Percentiles rank a stretch among this genome's conserved stretches.
These are phyloP conservation scores for Pichia cactophila DNA, from an alignment of 1,139 yeast genomes.

Conservation along the genomic window DNA sequence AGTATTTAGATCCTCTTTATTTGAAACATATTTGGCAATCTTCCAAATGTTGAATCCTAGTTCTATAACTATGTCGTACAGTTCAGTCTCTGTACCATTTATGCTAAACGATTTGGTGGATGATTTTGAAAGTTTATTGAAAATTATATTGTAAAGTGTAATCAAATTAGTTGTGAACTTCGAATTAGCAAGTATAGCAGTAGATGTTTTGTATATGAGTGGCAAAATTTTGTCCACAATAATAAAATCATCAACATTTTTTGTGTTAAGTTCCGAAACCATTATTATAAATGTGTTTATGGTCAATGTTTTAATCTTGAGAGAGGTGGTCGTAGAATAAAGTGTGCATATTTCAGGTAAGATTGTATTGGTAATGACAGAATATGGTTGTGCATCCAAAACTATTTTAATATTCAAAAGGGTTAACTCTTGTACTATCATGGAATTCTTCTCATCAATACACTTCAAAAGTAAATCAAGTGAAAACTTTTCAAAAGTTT, in stretches of 20 bases:
- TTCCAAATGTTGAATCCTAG: slow-evolving; percentile 29
- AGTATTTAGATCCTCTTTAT: slow-evolving; percentile 11
- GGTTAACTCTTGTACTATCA: slow-evolving; percentile 30
- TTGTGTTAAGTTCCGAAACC: slow-evolving; percentile 37
- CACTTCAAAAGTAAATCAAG: slow-evolving; percentile 26
- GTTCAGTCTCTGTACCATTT: slow-evolving; percentile 21
- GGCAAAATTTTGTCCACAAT: slow-evolving; percentile 76
- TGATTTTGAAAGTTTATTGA: slow-evolving; percentile 19
- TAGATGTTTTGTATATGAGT: slow-evolving; percentile 37
- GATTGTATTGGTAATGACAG: slow-evolving; percentile 63
- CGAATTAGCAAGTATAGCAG: slow-evolving; percentile 23
- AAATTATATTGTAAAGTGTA: slow-evolving; percentile 23
- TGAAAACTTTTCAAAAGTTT: slow-evolving; percentile 23
- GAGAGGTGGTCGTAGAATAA: slow-evolving; percentile 75
- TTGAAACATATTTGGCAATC: slow-evolving; percentile 16
- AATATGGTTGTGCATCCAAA: slow-evolving; percentile 59
- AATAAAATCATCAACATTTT: slow-evolving; percentile 62
- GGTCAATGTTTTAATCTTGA: slow-evolving; percentile 68
- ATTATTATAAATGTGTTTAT: slow-evolving; percentile 56
- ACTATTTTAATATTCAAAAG: slow-evolving; percentile 51
- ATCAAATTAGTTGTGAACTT: slow-evolving; percentile 25
- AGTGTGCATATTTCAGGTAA: slow-evolving; percentile 66
- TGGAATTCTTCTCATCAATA: slow-evolving; percentile 12
- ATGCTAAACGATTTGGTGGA: slow-evolving; percentile 20
- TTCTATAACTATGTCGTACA: slow-evolving; percentile 25